Percentiles rank a stretch among this genome's conserved stretches.
These are phyloP conservation scores for Penicillium psychrofluorescens DNA, from an alignment of 495 filamentous ascomycete genomes.

Conservation along the genomic window DNA sequence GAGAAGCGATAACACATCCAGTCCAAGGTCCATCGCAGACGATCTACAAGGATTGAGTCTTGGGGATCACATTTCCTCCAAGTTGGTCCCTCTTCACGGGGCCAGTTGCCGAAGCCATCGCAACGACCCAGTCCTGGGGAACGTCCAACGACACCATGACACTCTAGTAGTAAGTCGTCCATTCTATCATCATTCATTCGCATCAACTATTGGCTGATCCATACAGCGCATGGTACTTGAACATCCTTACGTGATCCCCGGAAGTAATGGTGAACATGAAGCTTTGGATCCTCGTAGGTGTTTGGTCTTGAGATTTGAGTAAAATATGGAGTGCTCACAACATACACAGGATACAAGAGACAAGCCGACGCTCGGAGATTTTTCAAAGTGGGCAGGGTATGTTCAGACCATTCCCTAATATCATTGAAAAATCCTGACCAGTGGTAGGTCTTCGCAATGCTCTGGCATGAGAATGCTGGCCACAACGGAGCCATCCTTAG, in stretches of 20 bases:
- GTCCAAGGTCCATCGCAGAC: background rate
- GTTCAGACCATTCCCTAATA: background rate
- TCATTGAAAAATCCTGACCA: background rate
- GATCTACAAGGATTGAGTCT: constrained; percentile 2
- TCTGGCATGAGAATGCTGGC: constrained; percentile 24
- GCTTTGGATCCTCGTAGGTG: constrained; percentile 10
- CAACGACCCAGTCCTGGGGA: constrained; percentile 1
- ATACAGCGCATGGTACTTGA: background rate
- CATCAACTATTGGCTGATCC: background rate
- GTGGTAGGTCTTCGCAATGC: constrained; percentile 24
- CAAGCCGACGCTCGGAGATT: constrained; percentile 7
- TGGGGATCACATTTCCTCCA: background rate
- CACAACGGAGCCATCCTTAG: constrained; percentile 5
- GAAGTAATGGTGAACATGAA: background rate
- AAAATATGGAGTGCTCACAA: no score
- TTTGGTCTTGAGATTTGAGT: no score
- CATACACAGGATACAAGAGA: constrained; percentile 8
- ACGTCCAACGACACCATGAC: constrained; percentile 1
- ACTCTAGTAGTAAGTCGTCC: background rate
- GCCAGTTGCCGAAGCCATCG: background rate
- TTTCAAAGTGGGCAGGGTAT: constrained; percentile 18
- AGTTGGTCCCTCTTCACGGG: background rate
- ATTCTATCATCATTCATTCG: background rate
- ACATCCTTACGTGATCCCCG: constrained; percentile 1
- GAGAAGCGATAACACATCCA: constrained; percentile 1